Conservation (phyloP, 805 yeast species). For the Pichia cephalocereana region DNA sequence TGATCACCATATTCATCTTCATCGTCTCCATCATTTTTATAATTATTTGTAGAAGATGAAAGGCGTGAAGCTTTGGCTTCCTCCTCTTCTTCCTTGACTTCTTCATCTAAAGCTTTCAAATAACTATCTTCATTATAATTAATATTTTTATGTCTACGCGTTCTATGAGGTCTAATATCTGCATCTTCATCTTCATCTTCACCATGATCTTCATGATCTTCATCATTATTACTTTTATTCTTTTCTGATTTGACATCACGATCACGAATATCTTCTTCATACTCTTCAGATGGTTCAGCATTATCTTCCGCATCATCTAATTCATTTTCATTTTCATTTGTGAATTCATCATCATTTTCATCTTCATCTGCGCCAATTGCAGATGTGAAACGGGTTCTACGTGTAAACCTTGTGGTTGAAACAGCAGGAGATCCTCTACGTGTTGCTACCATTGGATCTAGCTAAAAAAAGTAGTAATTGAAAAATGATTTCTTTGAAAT, state of each 20-base stretch:
- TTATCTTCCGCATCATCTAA: not conserved
- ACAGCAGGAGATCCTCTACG: not conserved
- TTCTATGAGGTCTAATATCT: slow-evolving; percentile 19
- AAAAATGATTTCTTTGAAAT: no score
- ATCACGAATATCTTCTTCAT: slow-evolving; percentile 14
- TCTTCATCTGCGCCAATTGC: not conserved
- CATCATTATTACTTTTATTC: not conserved
- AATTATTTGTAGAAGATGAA: slow-evolving; percentile 7
- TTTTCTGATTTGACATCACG: not conserved
- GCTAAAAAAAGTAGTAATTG: not conserved
- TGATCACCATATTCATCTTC: slow-evolving; percentile 3
- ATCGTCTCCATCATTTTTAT: slow-evolving; percentile 1
- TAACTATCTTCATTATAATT: slow-evolving; percentile 27
- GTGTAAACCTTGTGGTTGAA: not conserved
- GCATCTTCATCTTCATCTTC: slow-evolving; percentile 17
- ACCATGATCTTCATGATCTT: not conserved
- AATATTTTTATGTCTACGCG: slow-evolving; percentile 23
- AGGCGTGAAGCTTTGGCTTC: slow-evolving; percentile 9
- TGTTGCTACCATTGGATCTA: not conserved
- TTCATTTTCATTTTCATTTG: not conserved
- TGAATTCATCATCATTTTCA: not conserved
- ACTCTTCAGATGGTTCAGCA: slow-evolving; percentile 15
- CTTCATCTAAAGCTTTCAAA: slow-evolving; percentile 18
- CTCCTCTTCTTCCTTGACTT: slow-evolving; percentile 20
- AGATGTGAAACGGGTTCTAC: not conserved